phyloP scores from a whole-genome alignment of 768 basidiomycete genomes.

The Russula foetens region DNA sequence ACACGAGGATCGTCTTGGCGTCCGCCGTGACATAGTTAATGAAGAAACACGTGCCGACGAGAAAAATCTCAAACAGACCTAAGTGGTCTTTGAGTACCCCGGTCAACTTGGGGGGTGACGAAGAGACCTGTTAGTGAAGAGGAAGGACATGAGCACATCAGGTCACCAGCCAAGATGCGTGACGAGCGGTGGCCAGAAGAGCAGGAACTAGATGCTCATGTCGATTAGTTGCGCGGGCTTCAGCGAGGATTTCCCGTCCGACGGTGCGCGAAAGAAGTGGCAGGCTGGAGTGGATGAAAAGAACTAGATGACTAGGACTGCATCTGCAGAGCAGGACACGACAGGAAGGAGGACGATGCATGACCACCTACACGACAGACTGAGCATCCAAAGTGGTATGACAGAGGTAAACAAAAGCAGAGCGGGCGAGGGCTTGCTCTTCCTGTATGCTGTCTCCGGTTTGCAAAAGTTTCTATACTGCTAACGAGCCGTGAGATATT shows the following conservation, averaged over 20 bases:
- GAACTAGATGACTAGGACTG: slow-evolving; percentile 48
- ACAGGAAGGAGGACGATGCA: slow-evolving; percentile 65
- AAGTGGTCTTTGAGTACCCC: slow-evolving; percentile 22
- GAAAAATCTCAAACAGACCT: slow-evolving; percentile 61
- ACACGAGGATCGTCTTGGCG: slow-evolving; percentile 60
- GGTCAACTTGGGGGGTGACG: slow-evolving; percentile 7
- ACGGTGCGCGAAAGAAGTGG: slow-evolving; percentile 33
- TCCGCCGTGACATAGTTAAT: slow-evolving; percentile 78
- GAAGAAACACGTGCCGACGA: slow-evolving; percentile 62
- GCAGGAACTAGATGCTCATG: slow-evolving; percentile 65
- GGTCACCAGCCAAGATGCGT: slow-evolving; percentile 64
- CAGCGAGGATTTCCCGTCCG: slow-evolving; percentile 51
- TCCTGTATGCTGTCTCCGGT: slow-evolving; percentile 34
- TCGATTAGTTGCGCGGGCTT: slow-evolving; percentile 67
- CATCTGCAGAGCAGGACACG: slow-evolving; percentile 68
- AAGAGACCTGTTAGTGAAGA: slow-evolving; percentile 46
- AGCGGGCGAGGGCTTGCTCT: slow-evolving; percentile 38
- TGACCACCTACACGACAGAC: slow-evolving; percentile 45
- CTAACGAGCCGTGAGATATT: slow-evolving; percentile 45
- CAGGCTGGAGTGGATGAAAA: slow-evolving; percentile 41
- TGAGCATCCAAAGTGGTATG: background rate
- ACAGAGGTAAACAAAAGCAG: background rate
- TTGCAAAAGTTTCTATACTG: slow-evolving; percentile 49
- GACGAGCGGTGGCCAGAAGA: slow-evolving; percentile 75
- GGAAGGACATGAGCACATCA: slow-evolving; percentile 47